Evolutionary conservation across 306 rosid genomes (phyloP), one percentile per base, ranked within the genome.

Genomic region (Fragaria vesca): DNA sequence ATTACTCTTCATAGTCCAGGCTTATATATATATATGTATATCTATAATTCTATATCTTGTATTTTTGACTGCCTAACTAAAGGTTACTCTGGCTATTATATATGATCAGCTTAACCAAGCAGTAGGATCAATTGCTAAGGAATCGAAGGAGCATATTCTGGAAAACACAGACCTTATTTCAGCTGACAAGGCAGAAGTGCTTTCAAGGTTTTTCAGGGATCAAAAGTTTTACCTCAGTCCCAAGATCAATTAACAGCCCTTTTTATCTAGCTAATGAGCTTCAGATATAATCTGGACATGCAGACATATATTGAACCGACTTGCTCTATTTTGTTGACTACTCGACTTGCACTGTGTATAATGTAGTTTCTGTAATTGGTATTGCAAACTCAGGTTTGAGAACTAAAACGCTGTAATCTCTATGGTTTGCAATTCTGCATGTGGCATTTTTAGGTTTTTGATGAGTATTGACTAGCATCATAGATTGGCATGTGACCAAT

Each of bases 81-180:
- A 28, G 28, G 28, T 28, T 28, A 28, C 28, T 28, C 28, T 28
- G 28, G 28, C 28, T 24, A 24, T 24, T 24, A 24, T 24, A 24
- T 24, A 24, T 79, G 68, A 81, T 60, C 91, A 92, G 98, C 94
- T 94, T 62, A 83, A 81, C 83, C 98, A 94, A 83, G 93, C 97
- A 52, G 81, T 94, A 51, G 98, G 98, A 58, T 92, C 97, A 74
- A 85, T 90, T 67, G 93, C 93, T 60, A 90, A 88, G 83, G 93
- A 91, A 55, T 90, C 97, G 12, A 89, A 85, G 88, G 95, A 83
- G 76, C 79, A 88, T 50, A 86, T 90, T 81, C 83, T 94, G 70
- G 95, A 87, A 82, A 94, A 88, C 86, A 90, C 98, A 10, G 97
- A 94, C 81, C 97, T 94, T 28, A 28, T 28, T 79, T 89, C 97